Base-by-base conservation (phyloP, 306 rosid species). In the Mimosa bimucronata region DNA sequence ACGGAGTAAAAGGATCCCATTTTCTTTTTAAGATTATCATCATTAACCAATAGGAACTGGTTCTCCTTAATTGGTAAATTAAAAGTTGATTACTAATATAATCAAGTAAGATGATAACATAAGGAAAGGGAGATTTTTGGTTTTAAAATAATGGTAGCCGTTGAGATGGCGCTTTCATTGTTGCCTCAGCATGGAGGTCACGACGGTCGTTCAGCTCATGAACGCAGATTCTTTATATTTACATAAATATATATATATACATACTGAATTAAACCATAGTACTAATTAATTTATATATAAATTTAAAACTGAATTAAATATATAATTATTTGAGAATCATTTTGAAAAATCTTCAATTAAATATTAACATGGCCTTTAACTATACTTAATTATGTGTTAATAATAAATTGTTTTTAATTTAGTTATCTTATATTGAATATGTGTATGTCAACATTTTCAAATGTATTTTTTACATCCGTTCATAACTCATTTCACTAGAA, bases 131-230 rank as follows among this genome's bases (percentile, higher is more conserved):
- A 77, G 41, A 14, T 67, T 78, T 77, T 66, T 44, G 28, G 55
- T 78, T 78, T 84, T 75, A 46, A 81, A 82, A 73, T 80, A 25
- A 50, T 9, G 65, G 87, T 64, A 79, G 92, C 80, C 82, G 89
- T 84, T 87, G 80, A 85, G 86, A 80, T 53, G 87, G 78, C 25
- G 75, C 80, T 90, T 80, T 92, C 89, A 73, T 65, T 65, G 77
- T 29, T 73, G 82, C 72, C 76, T 68, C 50, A 83, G 73, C 62
- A 77, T 41, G 55, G 46, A 31, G 9, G 66, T 8, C 29, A 19
- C 79, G 77, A 76, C 37, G 74, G 77, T 80, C 31, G 30, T 77
- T 80, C 78, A 61, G 45, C 78, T 67, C 78, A 76, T 46, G 41
- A 75, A 67, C 74, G 58, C 23, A 14, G 46, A 61, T 29, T 34